phyloP scores from a whole-genome alignment of 139 green algal genomes.

The Pseudopediastrum boryanum region DNA sequence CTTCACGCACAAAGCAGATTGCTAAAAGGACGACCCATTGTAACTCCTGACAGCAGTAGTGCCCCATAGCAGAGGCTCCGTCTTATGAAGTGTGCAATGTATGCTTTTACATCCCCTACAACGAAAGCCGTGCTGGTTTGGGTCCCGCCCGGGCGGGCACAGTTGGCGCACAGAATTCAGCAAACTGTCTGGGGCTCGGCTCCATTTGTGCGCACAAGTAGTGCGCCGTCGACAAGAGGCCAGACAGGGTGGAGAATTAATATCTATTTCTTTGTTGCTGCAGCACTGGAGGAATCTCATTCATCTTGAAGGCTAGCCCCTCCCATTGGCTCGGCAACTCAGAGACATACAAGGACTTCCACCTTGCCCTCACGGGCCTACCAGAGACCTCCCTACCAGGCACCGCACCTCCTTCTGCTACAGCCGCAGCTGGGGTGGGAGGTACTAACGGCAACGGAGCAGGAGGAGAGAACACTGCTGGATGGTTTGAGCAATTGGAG shows the following conservation, averaged over 20 bases:
- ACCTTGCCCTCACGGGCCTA: too few relatives aligned
- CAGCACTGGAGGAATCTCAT: constrained; percentile 31
- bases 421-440: not conserved
- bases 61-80: too few relatives aligned
- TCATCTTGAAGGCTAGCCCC: constrained; percentile 36
- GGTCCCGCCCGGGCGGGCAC: not conserved
- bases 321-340: constrained; percentile 41
- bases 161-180: not conserved
- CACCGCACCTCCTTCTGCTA: not conserved
- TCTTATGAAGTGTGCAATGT: too few relatives aligned
- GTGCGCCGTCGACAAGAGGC: not conserved
- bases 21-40: too few relatives aligned
- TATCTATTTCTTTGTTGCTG: not conserved
- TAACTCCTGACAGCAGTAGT: too few relatives aligned
- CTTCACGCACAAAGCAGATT: too few relatives aligned
- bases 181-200: not conserved
- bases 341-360: constrained; percentile 35
- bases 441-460: not conserved
- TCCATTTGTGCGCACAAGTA: not conserved
- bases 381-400: too few relatives aligned
- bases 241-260: not conserved
- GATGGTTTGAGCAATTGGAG: too few relatives aligned
- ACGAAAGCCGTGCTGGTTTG: not conserved
- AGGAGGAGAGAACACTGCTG: not conserved
- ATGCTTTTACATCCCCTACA: not conserved